Evolutionary conservation across 192 early-diverging fungal species (phyloP).

Genomic region (Linnemannia zychae): DNA sequence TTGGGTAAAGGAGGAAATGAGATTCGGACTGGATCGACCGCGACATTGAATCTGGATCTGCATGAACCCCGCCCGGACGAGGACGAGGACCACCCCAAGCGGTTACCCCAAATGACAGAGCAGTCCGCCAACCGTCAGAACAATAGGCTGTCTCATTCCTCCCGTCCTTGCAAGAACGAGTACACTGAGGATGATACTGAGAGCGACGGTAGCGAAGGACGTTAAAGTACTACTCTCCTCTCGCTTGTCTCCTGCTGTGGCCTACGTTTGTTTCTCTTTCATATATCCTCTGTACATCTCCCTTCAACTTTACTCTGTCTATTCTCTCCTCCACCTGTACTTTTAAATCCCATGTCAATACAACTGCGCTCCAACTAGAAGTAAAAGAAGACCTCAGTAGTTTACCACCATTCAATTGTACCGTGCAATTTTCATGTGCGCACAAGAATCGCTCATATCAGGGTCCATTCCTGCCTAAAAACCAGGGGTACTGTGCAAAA

Average conservation of each 20-base stretch:
- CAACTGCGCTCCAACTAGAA: neutral
- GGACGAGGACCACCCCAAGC: conserved; percentile 30
- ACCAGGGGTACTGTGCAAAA: neutral
- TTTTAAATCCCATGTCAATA: conserved; percentile 2
- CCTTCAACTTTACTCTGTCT: neutral
- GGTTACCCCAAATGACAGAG: conserved; percentile 45
- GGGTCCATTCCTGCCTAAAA: neutral
- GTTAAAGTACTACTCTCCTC: neutral
- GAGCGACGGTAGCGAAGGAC: neutral
- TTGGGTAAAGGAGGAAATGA: neutral
- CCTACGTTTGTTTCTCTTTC: neutral
- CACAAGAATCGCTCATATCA: too few relatives aligned
- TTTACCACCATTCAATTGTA: too few relatives aligned
- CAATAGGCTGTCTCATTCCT: neutral
- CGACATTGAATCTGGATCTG: conserved; percentile 45
- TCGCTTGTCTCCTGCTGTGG: neutral
- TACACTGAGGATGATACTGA: conserved; percentile 29
- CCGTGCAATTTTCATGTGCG: too few relatives aligned
- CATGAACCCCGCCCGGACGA: conserved; percentile 34
- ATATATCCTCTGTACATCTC: neutral
- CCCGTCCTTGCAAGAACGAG: neutral
- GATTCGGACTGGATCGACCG: conserved; percentile 14
- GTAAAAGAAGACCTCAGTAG: conserved; percentile 3
- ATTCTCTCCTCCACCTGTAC: neutral
- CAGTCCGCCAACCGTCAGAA: neutral